A percentile compares a stretch with the other conserved stretches of the same genome.
These are phyloP conservation scores for Ophiostoma perfectum DNA, from an alignment of 2,329 filamentous ascomycete species.

Conservation along the genomic window DNA sequence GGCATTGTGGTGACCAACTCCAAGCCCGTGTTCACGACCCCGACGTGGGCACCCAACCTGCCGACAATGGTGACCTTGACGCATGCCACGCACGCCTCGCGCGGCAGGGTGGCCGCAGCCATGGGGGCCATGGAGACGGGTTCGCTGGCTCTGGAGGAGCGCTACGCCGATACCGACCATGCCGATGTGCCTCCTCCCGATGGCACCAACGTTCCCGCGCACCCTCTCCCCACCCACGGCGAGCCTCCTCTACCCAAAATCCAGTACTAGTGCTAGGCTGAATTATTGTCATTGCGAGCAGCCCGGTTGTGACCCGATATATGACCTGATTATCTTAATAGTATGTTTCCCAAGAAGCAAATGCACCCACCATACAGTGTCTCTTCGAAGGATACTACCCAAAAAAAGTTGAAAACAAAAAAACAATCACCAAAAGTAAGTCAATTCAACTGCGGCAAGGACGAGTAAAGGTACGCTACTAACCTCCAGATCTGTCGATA, in stretches of 20 bases:
- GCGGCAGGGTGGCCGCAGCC: no score
- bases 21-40: slow-evolving; percentile 4
- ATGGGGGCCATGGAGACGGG: background rate
- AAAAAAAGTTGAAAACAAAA: no score
- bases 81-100: background rate
- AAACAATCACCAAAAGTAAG: background rate
- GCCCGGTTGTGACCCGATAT: no score
- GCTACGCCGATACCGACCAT: background rate
- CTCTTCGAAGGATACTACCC: no score
- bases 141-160: background rate
- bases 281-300: no score
- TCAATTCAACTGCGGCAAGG: background rate
- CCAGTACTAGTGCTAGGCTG: background rate
- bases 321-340: no score
- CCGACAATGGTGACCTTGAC: slow-evolving; percentile 5
- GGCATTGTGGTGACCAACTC: background rate
- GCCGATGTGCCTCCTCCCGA: background rate
- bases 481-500: no score
- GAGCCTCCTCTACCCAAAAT: background rate
- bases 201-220: background rate
- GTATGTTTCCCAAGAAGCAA: no score
- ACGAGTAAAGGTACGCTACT: no score
- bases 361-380: no score
- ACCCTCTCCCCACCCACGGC: background rate
- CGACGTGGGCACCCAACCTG: slow-evolving; percentile 4